Percentiles rank a stretch among this genome's conserved stretches.
Conservation (phyloP, 768 basidiomycete genomes). For the Macrocybe gigantea region DNA sequence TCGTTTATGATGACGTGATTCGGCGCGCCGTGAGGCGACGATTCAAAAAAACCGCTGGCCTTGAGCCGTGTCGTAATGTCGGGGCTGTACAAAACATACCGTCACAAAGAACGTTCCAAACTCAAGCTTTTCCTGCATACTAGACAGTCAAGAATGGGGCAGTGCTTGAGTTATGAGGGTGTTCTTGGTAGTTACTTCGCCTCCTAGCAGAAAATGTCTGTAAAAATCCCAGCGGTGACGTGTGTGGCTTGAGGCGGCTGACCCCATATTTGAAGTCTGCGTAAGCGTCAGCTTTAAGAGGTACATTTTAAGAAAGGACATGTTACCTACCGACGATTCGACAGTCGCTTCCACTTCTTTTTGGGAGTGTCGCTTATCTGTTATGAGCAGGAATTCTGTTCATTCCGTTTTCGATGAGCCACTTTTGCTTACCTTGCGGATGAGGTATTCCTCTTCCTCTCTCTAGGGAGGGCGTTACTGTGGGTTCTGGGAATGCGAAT, state of each 20-base stretch:
- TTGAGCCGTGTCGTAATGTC: conserved; percentile 68
- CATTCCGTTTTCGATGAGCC: conserved; percentile 1
- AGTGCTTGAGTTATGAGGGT: conserved; percentile 63
- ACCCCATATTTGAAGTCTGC: conserved; percentile 77
- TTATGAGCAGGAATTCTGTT: too few relatives aligned
- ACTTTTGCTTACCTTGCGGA: conserved; percentile 55
- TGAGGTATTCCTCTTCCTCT: conserved; percentile 72
- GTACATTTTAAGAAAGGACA: conserved; percentile 1
- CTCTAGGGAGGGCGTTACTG: conserved; percentile 19
- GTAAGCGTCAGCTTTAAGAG: not conserved
- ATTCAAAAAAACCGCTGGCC: conserved; percentile 55
- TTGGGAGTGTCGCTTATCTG: conserved; percentile 78
- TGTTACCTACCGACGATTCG: conserved; percentile 55
- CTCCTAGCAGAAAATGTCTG: conserved; percentile 38
- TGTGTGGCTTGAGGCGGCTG: conserved; percentile 11
- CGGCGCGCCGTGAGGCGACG: conserved; percentile 59
- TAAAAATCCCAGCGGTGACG: conserved; percentile 1
- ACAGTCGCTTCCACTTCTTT: conserved; percentile 74
- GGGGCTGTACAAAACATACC: conserved; percentile 45
- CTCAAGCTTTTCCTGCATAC: conserved; percentile 33
- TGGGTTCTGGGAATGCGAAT: conserved; percentile 6
- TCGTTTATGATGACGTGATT: conserved; percentile 93
- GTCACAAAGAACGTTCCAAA: conserved; percentile 1
- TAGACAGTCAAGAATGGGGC: conserved; percentile 66
- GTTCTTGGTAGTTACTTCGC: conserved; percentile 67